phyloP scores from a whole-genome alignment of 2,329 filamentous ascomycete species.

The Simplicillium sp. region DNA sequence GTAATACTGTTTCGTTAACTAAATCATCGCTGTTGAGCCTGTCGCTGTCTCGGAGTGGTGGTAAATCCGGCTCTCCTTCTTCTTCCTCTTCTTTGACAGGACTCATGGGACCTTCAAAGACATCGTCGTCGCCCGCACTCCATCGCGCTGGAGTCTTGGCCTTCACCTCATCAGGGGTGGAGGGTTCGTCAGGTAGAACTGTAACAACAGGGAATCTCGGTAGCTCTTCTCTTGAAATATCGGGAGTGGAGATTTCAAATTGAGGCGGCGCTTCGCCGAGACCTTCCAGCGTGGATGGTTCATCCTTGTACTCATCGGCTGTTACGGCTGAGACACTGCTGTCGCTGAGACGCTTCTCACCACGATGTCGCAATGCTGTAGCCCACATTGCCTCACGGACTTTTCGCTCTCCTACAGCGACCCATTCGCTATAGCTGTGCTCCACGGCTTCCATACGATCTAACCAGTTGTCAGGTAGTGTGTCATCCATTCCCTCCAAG shows the following conservation, averaged over 20 bases:
- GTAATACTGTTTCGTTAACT: constrained; percentile 28
- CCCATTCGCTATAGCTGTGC: constrained; percentile 70
- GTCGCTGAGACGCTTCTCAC: constrained; percentile 7
- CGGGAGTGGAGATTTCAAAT: neutral
- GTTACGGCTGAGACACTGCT: constrained; percentile 1
- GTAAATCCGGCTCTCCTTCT: constrained; percentile 24
- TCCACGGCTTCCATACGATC: constrained; percentile 78
- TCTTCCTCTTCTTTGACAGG: constrained; percentile 13
- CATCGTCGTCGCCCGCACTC: constrained; percentile 3
- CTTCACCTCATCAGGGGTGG: neutral
- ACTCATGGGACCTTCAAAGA: constrained; percentile 6
- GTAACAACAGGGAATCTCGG: neutral
- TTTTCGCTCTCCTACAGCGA: constrained; percentile 63
- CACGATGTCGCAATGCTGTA: constrained; percentile 4
- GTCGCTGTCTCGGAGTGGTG: constrained; percentile 20
- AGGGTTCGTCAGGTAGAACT: neutral
- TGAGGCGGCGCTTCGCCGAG: neutral
- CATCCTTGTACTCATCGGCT: constrained; percentile 9
- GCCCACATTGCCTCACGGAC: constrained; percentile 58
- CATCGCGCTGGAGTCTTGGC: neutral
- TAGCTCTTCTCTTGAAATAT: neutral
- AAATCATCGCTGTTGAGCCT: constrained; percentile 21
- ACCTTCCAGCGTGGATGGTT: constrained; percentile 2
- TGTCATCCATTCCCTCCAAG: constrained; percentile 75
- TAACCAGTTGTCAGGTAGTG: constrained; percentile 78